These are phyloP conservation scores for Ceratocystis colombiana DNA, from an alignment of 2,329 filamentous ascomycete species.

Conservation along the genomic window DNA sequence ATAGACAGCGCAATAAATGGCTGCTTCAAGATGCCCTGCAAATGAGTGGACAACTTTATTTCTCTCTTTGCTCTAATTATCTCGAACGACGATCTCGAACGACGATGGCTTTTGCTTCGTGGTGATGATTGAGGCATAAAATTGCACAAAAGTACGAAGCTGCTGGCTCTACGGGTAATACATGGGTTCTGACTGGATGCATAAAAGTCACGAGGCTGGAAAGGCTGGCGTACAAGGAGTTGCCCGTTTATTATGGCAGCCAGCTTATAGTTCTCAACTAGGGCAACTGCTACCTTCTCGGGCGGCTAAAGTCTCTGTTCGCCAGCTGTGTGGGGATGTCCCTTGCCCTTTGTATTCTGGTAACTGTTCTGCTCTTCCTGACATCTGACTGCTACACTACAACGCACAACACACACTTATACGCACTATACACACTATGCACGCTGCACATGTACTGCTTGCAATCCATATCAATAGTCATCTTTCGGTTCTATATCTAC, in stretches of 20 bases:
- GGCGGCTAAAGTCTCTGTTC: too few species aligned
- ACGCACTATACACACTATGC: too few species aligned
- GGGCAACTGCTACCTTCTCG: too few species aligned
- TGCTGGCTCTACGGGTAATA: neutral
- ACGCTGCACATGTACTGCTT: too few species aligned
- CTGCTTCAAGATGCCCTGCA: neutral
- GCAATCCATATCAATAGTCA: too few species aligned
- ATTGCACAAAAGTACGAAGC: neutral
- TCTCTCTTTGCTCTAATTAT: neutral
- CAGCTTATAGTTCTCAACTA: too few species aligned
- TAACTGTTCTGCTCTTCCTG: too few species aligned
- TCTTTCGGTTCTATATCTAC: too few species aligned
- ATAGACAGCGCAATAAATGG: neutral
- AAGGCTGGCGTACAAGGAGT: neutral
- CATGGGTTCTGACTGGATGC: constrained; percentile 13
- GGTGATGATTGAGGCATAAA: constrained; percentile 10
- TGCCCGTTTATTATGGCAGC: neutral
- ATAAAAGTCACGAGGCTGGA: constrained; percentile 16
- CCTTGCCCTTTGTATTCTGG: too few species aligned
- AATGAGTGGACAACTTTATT: neutral
- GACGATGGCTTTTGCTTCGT: neutral
- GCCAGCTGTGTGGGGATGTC: too few species aligned
- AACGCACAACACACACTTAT: too few species aligned
- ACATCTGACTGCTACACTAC: too few species aligned
- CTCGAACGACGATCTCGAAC: neutral